Evolutionary conservation across 805 yeast genomes (phyloP).

Genomic region (Debaryomyces tyrocola): DNA sequence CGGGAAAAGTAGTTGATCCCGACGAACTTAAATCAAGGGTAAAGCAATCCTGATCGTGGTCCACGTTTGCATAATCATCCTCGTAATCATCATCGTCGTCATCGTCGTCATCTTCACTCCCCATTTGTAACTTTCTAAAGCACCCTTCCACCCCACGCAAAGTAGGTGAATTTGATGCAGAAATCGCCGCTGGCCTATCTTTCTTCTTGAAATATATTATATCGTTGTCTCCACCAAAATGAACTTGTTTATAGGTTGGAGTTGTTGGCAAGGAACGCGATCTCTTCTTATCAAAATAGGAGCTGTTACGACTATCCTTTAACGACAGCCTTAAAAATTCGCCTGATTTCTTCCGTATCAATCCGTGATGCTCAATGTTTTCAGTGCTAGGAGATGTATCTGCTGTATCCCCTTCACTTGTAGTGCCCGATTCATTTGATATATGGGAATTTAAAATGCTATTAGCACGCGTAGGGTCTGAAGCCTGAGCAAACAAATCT

Average conservation of each 20-base stretch:
- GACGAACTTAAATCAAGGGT: constrained; percentile 10
- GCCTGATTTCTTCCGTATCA: constrained; percentile 85
- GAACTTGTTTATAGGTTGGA: constrained; percentile 72
- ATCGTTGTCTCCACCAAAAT: constrained; percentile 68
- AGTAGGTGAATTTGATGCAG: constrained; percentile 64
- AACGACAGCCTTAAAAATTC: constrained; percentile 78
- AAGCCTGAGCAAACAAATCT: constrained; percentile 29
- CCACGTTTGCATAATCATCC: constrained; percentile 5
- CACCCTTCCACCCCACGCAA: constrained; percentile 6
- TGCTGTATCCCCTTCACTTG: neutral
- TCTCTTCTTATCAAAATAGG: constrained; percentile 29
- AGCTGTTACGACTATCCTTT: constrained; percentile 41
- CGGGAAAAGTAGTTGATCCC: constrained; percentile 13
- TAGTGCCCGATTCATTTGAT: neutral
- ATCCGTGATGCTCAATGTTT: constrained; percentile 16
- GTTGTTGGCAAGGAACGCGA: constrained; percentile 43
- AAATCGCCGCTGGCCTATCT: constrained; percentile 77
- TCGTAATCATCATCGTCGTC: constrained; percentile 7
- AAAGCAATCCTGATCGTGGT: neutral
- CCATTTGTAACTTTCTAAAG: constrained; percentile 7
- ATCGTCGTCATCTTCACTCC: constrained; percentile 18
- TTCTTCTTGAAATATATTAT: constrained; percentile 70
- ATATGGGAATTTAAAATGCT: constrained; percentile 23
- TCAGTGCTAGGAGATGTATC: neutral
- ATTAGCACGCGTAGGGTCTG: constrained; percentile 30